A percentile compares a stretch with the other conserved stretches of the same genome.
These are phyloP conservation scores for Yamadazyma sp. DNA, from an alignment of 1,139 yeast species.

Conservation along the genomic window DNA sequence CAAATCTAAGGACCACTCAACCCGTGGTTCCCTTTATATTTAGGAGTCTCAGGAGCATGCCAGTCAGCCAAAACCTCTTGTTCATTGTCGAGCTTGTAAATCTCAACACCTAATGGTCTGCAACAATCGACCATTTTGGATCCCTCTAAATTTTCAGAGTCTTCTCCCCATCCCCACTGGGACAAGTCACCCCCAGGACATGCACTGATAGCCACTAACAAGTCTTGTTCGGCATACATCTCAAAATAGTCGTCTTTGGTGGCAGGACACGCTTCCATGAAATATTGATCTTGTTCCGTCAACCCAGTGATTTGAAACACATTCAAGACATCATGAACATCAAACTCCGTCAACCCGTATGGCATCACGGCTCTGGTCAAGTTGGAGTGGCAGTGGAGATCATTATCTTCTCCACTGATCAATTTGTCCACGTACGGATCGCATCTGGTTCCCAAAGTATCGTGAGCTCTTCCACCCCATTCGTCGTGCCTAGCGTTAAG, in stretches of 20 bases:
- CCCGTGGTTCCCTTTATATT: constrained; percentile 60
- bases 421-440: constrained; percentile 68
- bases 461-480: constrained; percentile 68
- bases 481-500: constrained; percentile 57
- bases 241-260: constrained; percentile 59
- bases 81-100: constrained; percentile 51
- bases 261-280: constrained; percentile 71
- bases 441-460: constrained; percentile 65
- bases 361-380: constrained; percentile 59
- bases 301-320: constrained; percentile 72
- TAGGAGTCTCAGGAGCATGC: constrained; percentile 50
- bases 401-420: constrained; percentile 63
- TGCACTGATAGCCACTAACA: constrained; percentile 63
- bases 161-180: constrained; percentile 71
- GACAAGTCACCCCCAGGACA: constrained; percentile 74
- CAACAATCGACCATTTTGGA: constrained; percentile 62
- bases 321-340: constrained; percentile 68
- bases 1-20: constrained; percentile 18
- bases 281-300: constrained; percentile 63
- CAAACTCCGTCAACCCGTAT: constrained; percentile 60
- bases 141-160: constrained; percentile 35
- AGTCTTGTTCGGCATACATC: constrained; percentile 65
- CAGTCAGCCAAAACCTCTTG: constrained; percentile 44
- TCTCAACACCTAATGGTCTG: constrained; percentile 62
- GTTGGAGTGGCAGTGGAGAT: constrained; percentile 67